phyloP scores from a whole-genome alignment of 306 rosid species.

The Chamaecrista fasciculata region DNA sequence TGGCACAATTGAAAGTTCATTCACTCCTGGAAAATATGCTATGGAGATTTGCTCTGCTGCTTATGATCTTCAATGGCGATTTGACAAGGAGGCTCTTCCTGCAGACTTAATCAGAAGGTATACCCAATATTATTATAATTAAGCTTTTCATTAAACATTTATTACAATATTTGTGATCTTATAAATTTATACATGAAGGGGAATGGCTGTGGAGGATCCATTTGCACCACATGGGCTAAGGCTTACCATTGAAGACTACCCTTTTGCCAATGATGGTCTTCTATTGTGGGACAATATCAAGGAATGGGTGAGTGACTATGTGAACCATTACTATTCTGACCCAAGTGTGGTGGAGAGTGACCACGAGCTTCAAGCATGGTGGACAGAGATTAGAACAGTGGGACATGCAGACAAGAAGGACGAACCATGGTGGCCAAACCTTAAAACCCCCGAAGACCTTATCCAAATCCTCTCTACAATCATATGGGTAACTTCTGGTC shows the following conservation, averaged over 20 bases:
- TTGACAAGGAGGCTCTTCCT: constrained; percentile 63
- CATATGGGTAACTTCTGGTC: constrained; percentile 69
- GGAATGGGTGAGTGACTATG: constrained; percentile 64
- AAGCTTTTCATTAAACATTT: too few species aligned
- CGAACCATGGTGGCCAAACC: constrained; percentile 79
- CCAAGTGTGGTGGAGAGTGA: constrained; percentile 43
- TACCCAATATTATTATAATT: too few species aligned
- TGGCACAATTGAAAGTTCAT: constrained; percentile 63
- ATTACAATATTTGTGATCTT: too few species aligned
- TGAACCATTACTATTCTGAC: constrained; percentile 51
- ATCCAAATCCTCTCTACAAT: constrained; percentile 50
- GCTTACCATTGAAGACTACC: constrained; percentile 67
- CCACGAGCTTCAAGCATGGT: constrained; percentile 81
- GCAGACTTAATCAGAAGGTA: constrained; percentile 79
- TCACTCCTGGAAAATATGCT: constrained; percentile 63
- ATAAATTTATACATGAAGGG: constrained; percentile 33
- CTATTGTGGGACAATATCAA: constrained; percentile 64
- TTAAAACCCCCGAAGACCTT: constrained; percentile 54
- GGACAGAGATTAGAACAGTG: constrained; percentile 62
- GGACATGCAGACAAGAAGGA: constrained; percentile 81
- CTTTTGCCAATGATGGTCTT: constrained; percentile 73
- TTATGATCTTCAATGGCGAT: constrained; percentile 63
- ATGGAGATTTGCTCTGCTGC: constrained; percentile 60
- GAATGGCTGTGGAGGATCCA: constrained; percentile 67
- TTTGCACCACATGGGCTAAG: constrained; percentile 63